phyloP scores from a whole-genome alignment of 495 filamentous ascomycete genomes.

The Daldinia grandis region DNA sequence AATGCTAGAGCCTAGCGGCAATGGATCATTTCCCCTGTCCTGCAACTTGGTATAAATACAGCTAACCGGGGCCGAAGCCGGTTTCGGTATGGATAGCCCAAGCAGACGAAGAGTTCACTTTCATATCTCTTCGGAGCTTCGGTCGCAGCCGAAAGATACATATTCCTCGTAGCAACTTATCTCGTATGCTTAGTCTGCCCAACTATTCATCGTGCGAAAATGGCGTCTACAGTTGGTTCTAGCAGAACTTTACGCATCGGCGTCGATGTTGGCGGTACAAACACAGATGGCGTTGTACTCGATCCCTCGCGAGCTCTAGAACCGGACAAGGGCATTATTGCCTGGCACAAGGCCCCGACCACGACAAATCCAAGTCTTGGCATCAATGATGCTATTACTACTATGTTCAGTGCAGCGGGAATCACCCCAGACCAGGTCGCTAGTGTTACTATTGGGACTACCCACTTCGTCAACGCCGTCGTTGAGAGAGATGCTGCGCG shows the following conservation, averaged over 20 bases:
- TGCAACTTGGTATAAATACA: conserved; percentile 6
- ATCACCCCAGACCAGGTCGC: conserved; percentile 55
- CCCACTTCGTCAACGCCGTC: conserved; percentile 71
- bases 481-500: conserved; percentile 62
- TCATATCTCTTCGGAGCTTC: conserved; percentile 3
- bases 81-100: conserved; percentile 3
- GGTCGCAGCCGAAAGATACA: background rate
- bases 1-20: background rate
- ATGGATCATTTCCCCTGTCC: background rate
- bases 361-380: conserved; percentile 64
- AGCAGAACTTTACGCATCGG: conserved; percentile 50
- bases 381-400: conserved; percentile 59
- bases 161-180: background rate
- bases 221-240: conserved; percentile 26
- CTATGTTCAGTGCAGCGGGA: conserved; percentile 53
- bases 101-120: background rate
- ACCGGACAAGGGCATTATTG: conserved; percentile 56
- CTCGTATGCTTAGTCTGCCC: background rate
- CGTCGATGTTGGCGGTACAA: conserved; percentile 64
- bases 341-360: conserved; percentile 66
- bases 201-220: conserved; percentile 12
- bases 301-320: conserved; percentile 55
- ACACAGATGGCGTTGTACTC: conserved; percentile 68
- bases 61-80: conserved; percentile 26
- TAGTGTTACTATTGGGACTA: conserved; percentile 69